Evolutionary conservation across 2,329 filamentous ascomycete genomes (phyloP).

Genomic region (Colletotrichum brevisporum): DNA sequence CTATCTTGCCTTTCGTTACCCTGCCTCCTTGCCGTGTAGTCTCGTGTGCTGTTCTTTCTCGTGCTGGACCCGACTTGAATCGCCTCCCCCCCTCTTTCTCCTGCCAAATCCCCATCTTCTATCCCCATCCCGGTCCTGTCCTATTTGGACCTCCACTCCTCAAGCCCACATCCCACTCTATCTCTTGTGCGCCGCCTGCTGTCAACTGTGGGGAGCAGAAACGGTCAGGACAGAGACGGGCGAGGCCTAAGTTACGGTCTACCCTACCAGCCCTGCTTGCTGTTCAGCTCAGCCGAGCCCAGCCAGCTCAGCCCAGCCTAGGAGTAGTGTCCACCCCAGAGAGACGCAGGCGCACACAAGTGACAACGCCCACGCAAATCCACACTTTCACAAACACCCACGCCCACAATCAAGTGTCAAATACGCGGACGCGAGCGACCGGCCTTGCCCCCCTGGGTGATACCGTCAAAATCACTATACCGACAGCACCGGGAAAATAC

Average conservation of each 20-base stretch:
- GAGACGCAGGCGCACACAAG: constrained; percentile 1
- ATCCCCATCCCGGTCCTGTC: constrained; percentile 36
- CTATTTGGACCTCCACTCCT: constrained; percentile 38
- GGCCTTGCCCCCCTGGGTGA: background rate
- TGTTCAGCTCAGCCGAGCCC: constrained; percentile 18
- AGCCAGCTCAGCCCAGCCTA: constrained; percentile 23
- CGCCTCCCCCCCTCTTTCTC: constrained; percentile 20
- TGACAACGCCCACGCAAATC: constrained; percentile 1
- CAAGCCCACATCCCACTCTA: constrained; percentile 39
- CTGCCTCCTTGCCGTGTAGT: background rate
- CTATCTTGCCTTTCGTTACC: background rate
- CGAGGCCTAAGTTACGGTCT: constrained; percentile 10
- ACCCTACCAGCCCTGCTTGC: background rate
- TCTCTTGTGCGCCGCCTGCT: constrained; percentile 37
- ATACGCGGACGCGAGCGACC: constrained; percentile 11
- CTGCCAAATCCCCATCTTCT: constrained; percentile 13
- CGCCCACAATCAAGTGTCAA: constrained; percentile 16
- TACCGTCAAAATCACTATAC: no score
- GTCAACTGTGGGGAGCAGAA: constrained; percentile 34
- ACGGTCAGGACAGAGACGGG: constrained; percentile 17
- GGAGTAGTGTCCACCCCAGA: constrained; percentile 5
- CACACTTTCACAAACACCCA: constrained; percentile 18
- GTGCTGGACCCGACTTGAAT: constrained; percentile 6
- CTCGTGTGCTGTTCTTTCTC: constrained; percentile 28
- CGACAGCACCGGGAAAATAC: constrained; percentile 6